A percentile compares a stretch with the other conserved stretches of the same genome.
phyloP scores from a whole-genome alignment of 352 stramenopile species.

The Phytophthora pluvialis region DNA sequence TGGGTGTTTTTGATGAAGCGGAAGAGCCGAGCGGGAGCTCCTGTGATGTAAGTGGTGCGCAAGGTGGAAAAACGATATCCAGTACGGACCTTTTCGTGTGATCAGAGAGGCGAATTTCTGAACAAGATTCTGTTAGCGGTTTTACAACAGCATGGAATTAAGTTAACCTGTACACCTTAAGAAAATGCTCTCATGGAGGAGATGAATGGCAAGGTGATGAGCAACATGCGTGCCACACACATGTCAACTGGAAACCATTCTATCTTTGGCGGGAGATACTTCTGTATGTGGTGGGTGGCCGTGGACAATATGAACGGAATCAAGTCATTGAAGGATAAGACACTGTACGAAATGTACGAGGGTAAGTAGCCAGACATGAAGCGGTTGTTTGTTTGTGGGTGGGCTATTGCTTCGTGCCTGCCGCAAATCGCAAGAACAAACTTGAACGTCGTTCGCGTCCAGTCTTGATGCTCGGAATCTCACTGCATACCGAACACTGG shows the following conservation, averaged over 20 bases:
- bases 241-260: neutral
- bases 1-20: neutral
- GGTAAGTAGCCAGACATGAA: neutral
- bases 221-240: neutral
- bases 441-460: neutral
- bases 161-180: neutral
- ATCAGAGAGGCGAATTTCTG: neutral
- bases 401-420: neutral
- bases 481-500: neutral
- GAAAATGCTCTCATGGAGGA: neutral
- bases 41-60: neutral
- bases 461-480: neutral
- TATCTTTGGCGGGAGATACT: neutral
- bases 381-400: too few relatives aligned
- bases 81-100: neutral
- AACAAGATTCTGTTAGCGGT: neutral
- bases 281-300: conserved; percentile 1
- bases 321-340: neutral
- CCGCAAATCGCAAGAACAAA: neutral
- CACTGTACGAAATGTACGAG: neutral
- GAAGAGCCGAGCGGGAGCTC: neutral
- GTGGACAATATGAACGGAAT: neutral
- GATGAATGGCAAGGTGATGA: neutral
- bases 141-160: neutral
- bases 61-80: neutral